Conservation (phyloP, 2,329 filamentous ascomycete genomes). For the Aspergillus sp. region DNA sequence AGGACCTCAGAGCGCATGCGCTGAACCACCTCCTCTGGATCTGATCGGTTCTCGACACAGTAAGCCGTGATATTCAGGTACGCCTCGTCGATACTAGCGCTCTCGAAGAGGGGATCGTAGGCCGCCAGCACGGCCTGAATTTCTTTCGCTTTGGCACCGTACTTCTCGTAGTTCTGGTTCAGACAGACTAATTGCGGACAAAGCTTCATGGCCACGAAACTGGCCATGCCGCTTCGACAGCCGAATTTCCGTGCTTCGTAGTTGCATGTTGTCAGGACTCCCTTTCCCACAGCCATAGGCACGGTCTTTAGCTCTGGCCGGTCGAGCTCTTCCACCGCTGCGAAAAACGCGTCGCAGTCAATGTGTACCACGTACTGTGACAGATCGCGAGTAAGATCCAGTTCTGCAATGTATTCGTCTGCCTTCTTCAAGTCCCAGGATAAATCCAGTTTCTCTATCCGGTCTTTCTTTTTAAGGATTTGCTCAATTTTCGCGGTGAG, state of each 20-base stretch:
- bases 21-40: slow-evolving; percentile 63
- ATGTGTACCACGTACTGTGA: slow-evolving; percentile 81
- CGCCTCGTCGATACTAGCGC: slow-evolving; percentile 90
- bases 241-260: slow-evolving; percentile 86
- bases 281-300: slow-evolving; percentile 82
- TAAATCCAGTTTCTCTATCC: slow-evolving; percentile 68
- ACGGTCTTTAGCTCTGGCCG: slow-evolving; percentile 75
- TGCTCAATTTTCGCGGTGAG: slow-evolving; percentile 78
- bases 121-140: slow-evolving; percentile 70
- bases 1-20: slow-evolving; percentile 71
- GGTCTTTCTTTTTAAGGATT: slow-evolving; percentile 65
- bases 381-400: slow-evolving; percentile 72
- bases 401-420: slow-evolving; percentile 69
- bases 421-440: slow-evolving; percentile 64
- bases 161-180: slow-evolving; percentile 82
- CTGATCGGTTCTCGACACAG: slow-evolving; percentile 59
- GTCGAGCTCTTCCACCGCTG: slow-evolving; percentile 79
- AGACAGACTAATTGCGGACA: slow-evolving; percentile 79
- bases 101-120: slow-evolving; percentile 90
- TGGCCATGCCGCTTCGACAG: slow-evolving; percentile 89
- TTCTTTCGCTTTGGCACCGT: slow-evolving; percentile 80
- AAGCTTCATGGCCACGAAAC: slow-evolving; percentile 88
- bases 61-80: slow-evolving; percentile 93
- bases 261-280: slow-evolving; percentile 66
- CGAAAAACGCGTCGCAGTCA: slow-evolving; percentile 97